Evolutionary conservation across 176 grass and related monocot genomes (phyloP), one percentile per base, ranked within the genome.

Genomic region (Triticum urartu): DNA sequence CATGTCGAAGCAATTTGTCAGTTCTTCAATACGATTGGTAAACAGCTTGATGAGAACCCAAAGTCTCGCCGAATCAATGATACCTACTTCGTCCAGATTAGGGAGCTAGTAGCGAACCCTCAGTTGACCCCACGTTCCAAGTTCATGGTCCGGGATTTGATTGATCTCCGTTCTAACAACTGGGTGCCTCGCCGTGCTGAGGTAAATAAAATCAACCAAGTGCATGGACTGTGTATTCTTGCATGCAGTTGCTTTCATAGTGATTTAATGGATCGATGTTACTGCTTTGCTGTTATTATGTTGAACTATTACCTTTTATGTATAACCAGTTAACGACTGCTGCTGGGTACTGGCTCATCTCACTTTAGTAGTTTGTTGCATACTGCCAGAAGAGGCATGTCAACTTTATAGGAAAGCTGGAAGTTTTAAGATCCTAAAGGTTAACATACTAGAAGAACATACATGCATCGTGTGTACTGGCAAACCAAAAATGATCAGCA

Each of bases 111-210:
- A 72, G 32, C 56, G 63, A 94, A 94, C 30, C 88, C 83, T 60
- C 86, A 87, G 43, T 91, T 97, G 20, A 92, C 90, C 80, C 92
- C 83, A 33, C 90, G 94, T 3, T 71, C 94, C 68, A 89, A 75
- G 81, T 97, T 97, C 84, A 97, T 94, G 94, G 88, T 97, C 48
- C 88, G 90, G 6, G 25, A 92, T 89, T 89, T 97, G 67, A 76
- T 97, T 45, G 92, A 97, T 77, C 88, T 94, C 48, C 92, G 92
- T 20, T 85, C 94, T 2, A 94, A 97, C 84, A 94, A 81, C 35
- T 97, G 94, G 94, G 94, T 97, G 22, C 94, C 94, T 64, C 94
- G 94, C 75, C 94, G 90, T 58, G 94, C 94, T 34, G 94, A 97
- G 94, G 94, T 97, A 85, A 85, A 72, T 48, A 35, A 79, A 91